Base-by-base conservation (phyloP, 371 early-diverging fungal species). In the Mortierella sp. region DNA sequence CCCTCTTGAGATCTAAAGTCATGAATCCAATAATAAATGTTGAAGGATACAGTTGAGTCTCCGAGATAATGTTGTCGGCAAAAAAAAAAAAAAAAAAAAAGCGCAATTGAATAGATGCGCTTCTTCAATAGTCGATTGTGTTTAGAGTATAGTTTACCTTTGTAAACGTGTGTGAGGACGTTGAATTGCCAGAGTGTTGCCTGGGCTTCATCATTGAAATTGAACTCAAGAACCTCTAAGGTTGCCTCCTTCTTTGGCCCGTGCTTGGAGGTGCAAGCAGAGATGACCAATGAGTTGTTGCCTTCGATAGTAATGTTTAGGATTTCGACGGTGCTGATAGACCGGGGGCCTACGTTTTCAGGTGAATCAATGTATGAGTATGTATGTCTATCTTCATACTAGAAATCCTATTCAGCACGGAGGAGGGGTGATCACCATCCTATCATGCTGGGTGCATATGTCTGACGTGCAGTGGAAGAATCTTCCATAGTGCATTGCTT, bases 131-230 rank as follows among this genome's bases (percentile, higher is more conserved):
- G 30, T 30, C 30, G 30, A 30, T 4, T 30, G 4, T 30, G 30
- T 30, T 30, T 30, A 30, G 30, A 30, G 4, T 30, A 30, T 1
- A 30, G 8, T 14, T 14, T 72, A 80, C 80, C 80, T 62, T 75
- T 75, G 69, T 80, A 80, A n/a, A 80, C 80, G 51, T 80, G 80
- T 35, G 22, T 39, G n/a, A 80, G 80, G 55, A 80, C 80, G 40
- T 75, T 72, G 37, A 54, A 28, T 14, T 60, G 72, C 80, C 80
- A 80, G n/a, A 75, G 72, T 16, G 51, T 28, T 6, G 80, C 75
- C 20, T 51, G 62, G 20, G 71, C 62, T 22, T 32, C 16, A 52
- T 80, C 80, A 32, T 68, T 80, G 59, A 80, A 57, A 16, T 68
- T 64, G 45, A 80, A 80, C 1, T 64, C 26, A 51, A 75, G 59